A percentile compares a stretch with the other conserved stretches of the same genome.
Conservation (phyloP, 2,329 filamentous ascomycete genomes). For the Tolypocladium inflatum region DNA sequence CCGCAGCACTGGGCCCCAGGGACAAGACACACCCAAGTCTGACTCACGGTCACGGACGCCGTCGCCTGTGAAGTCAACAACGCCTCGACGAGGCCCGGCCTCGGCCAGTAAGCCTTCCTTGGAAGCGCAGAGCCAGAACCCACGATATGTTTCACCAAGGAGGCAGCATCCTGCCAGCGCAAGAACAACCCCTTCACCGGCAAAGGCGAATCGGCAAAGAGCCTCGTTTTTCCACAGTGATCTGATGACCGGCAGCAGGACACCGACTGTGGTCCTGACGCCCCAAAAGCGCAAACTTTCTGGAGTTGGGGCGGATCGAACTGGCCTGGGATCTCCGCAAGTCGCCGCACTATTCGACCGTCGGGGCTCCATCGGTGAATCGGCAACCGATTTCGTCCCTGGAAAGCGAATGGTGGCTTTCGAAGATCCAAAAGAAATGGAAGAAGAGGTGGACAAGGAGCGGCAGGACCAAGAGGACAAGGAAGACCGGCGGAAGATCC, state of each 20-base stretch:
- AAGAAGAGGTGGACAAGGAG: conserved; percentile 54
- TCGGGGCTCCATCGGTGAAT: conserved; percentile 61
- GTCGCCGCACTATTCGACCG: conserved; percentile 63
- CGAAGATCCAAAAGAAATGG: conserved; percentile 53
- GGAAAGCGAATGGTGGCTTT: conserved; percentile 47
- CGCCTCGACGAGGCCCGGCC: conserved; percentile 1
- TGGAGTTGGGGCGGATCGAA: conserved; percentile 59
- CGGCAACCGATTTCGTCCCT: conserved; percentile 53
- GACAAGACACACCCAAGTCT: conserved; percentile 9
- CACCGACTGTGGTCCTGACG: conserved; percentile 54
- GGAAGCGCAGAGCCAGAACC: conserved; percentile 1
- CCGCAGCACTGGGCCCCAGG: conserved; percentile 34
- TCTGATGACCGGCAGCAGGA: conserved; percentile 42
- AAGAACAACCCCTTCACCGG: conserved; percentile 8
- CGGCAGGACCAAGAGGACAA: conserved; percentile 47
- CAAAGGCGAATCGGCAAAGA: conserved; percentile 15
- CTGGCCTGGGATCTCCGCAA: conserved; percentile 66
- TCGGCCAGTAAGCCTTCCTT: neutral
- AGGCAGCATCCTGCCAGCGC: conserved; percentile 3
- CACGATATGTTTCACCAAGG: conserved; percentile 3
- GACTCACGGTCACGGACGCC: conserved; percentile 5
- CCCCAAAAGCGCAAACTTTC: conserved; percentile 44
- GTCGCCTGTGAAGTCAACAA: conserved; percentile 8
- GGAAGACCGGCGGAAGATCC: conserved; percentile 47
- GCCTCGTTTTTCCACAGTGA: conserved; percentile 43